These are phyloP conservation scores for Acaromyces ingoldii DNA, from an alignment of 1,284 basidiomycete genomes.

Conservation along the genomic window DNA sequence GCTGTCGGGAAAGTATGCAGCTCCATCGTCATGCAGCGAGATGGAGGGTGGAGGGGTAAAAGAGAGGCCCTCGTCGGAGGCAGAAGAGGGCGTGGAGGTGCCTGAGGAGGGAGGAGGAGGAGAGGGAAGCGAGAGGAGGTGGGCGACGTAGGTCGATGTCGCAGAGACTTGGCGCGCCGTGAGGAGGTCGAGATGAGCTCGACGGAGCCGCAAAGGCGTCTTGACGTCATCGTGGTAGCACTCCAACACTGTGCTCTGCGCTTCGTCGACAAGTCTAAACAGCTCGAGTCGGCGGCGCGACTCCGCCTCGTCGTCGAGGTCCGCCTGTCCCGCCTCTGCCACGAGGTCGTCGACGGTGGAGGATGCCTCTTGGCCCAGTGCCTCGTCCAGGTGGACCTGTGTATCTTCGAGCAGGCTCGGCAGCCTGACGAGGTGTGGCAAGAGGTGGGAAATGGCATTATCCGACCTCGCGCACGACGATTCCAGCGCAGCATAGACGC, in stretches of 20 bases:
- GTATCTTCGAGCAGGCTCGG: neutral
- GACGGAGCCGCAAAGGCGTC: neutral
- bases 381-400: constrained; percentile 4
- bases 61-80: constrained; percentile 6
- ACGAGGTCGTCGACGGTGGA: too few relatives aligned
- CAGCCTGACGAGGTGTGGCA: neutral
- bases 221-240: too few relatives aligned
- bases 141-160: constrained; percentile 18
- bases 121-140: neutral
- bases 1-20: neutral
- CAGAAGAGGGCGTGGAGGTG: neutral
- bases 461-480: neutral
- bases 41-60: constrained; percentile 20
- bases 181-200: constrained; percentile 18
- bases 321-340: too few relatives aligned
- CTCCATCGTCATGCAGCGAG: neutral
- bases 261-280: too few relatives aligned
- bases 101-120: neutral
- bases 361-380: too few relatives aligned
- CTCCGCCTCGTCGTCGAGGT: too few relatives aligned
- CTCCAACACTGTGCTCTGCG: too few relatives aligned
- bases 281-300: too few relatives aligned
- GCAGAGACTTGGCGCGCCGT: constrained; percentile 14
- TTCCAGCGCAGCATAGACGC: constrained; percentile 19
- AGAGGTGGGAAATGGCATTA: neutral